Base-by-base conservation (phyloP, 805 yeast species). In the Kluyveromyces siamensis region DNA sequence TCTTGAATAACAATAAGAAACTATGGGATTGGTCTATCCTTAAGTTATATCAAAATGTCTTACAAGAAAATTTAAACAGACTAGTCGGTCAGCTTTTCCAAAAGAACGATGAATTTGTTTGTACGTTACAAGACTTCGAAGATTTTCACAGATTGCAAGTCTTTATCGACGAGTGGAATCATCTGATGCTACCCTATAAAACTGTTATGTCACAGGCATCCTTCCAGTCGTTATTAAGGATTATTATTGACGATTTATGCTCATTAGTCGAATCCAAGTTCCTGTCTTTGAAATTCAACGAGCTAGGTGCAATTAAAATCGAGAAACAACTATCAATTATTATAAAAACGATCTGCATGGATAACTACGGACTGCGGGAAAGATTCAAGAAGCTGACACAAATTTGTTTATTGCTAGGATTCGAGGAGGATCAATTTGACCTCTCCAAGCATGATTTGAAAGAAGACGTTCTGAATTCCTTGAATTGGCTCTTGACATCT, bases 321-420 rank as follows among this genome's bases (percentile, higher is more conserved):
- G 98, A 93, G 54, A 79, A 86, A 50, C 96, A 90, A 60, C 68
- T 89, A 19, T 79, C 89, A 43, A 72, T 78, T 27, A 74, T 91
- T 35, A 85, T 93, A 45, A 76, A 82, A 41, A 84, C 83, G 50
- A 76, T 87, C 6, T 83, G 95, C 44, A 83, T 80, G 45, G 79
- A 80, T 49, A 74, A 83, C 59, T 91, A 89, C 65, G 76, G 76
- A 36, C 68, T 89, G 55, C 73, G 96, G 51, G 93, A 87, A 51
- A 77, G 79, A 56, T 91, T 91, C 60, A 74, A 84, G 8, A 73
- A 88, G 50, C 80, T 88, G 6, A 88, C 96, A 0, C 98, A 91
- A 63, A 74, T 93, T 40, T 84, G 88, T 18, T 76, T 87, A 72
- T 72, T 88, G 41, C 71, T 89, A 39, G 93, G 95, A 5, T 75